phyloP scores from a whole-genome alignment of 371 early-diverging fungal species.

The Mucor sp. region DNA sequence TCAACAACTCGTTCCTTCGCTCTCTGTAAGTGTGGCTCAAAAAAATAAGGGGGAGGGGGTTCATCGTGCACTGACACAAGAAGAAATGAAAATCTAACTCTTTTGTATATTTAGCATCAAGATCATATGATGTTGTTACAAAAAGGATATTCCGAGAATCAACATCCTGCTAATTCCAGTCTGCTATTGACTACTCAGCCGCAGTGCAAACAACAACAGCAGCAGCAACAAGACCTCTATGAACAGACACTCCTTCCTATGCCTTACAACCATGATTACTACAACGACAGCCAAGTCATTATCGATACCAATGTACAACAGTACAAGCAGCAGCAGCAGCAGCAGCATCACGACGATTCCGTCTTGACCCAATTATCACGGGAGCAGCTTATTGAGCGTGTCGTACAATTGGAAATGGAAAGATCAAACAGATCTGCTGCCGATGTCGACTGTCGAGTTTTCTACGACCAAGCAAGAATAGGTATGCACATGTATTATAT shows the following conservation, averaged over 20 bases:
- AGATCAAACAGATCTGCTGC: slow-evolving; percentile 7
- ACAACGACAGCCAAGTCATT: not conserved
- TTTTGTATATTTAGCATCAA: slow-evolving; percentile 17
- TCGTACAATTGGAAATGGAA: slow-evolving; percentile 42
- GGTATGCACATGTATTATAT: not conserved
- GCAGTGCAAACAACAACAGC: not conserved
- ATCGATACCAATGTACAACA: not conserved
- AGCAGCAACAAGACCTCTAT: slow-evolving; percentile 4
- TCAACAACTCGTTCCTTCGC: slow-evolving; percentile 11
- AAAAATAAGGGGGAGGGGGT: not conserved
- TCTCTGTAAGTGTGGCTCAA: slow-evolving; percentile 15
- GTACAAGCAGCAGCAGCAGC: not conserved
- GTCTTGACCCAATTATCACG: slow-evolving; percentile 30
- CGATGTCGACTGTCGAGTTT: not conserved
- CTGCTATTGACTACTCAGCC: slow-evolving; percentile 1
- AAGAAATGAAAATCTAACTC: not conserved
- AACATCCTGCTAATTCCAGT: not conserved
- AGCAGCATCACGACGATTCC: not conserved
- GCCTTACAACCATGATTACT: not conserved
- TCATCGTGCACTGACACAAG: slow-evolving; percentile 16
- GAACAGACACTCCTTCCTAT: not conserved
- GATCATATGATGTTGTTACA: slow-evolving; percentile 30
- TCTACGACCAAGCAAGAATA: not conserved
- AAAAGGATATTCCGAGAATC: slow-evolving; percentile 16
- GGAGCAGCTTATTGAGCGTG: slow-evolving; percentile 42